phyloP scores from a whole-genome alignment of 1,139 yeast species.

The Fermentozyma sake region DNA sequence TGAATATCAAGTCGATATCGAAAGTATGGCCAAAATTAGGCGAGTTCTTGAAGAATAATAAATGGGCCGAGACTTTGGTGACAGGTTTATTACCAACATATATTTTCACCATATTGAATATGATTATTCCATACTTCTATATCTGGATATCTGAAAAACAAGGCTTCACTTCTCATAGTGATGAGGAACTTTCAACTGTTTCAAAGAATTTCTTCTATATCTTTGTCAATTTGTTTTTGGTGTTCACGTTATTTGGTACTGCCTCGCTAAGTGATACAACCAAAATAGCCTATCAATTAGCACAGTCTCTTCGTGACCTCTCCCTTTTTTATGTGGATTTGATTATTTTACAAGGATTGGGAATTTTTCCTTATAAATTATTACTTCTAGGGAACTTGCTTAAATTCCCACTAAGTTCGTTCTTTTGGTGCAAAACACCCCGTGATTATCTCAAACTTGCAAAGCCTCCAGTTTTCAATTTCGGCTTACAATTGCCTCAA shows the following conservation, averaged over 20 bases:
- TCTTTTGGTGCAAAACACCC: constrained; percentile 43
- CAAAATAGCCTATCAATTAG: constrained; percentile 67
- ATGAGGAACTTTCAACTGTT: constrained; percentile 68
- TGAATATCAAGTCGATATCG: constrained; percentile 63
- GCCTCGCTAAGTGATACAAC: constrained; percentile 74
- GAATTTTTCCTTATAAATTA: constrained; percentile 71
- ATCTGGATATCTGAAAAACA: constrained; percentile 63
- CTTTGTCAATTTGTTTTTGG: constrained; percentile 72
- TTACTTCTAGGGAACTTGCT: constrained; percentile 45
- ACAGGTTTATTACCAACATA: constrained; percentile 80
- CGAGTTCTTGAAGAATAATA: constrained; percentile 50
- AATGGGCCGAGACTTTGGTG: constrained; percentile 57
- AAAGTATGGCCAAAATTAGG: constrained; percentile 75
- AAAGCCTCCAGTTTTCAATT: constrained; percentile 75
- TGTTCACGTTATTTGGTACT: constrained; percentile 77
- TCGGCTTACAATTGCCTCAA: constrained; percentile 78
- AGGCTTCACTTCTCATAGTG: constrained; percentile 72
- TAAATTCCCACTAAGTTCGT: constrained; percentile 14
- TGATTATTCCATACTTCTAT: constrained; percentile 65
- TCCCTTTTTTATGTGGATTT: constrained; percentile 72
- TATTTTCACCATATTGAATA: constrained; percentile 63
- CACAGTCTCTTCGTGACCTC: constrained; percentile 63
- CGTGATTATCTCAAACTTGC: constrained; percentile 65
- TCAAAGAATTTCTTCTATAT: constrained; percentile 76
- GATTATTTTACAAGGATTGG: constrained; percentile 70